phyloP scores from a whole-genome alignment of 495 filamentous ascomycete genomes.

The Oleoguttula mirabilis region DNA sequence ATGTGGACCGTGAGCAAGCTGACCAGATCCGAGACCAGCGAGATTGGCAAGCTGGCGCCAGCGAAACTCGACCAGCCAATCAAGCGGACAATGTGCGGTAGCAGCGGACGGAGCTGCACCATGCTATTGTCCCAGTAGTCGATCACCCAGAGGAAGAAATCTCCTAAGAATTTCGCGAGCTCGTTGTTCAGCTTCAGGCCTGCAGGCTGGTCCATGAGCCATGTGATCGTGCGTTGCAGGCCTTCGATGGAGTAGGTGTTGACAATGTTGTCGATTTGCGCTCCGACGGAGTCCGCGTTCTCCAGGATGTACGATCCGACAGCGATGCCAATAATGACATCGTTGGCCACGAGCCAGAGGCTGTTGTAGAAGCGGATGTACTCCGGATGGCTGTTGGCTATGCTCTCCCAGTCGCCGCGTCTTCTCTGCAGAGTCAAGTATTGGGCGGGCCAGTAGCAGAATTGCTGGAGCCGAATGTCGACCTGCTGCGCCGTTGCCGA shows the following conservation, averaged over 20 bases:
- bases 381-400: slow-evolving; percentile 89
- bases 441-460: slow-evolving; percentile 98
- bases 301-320: slow-evolving; percentile 95
- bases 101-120: slow-evolving; percentile 56
- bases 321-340: slow-evolving; percentile 96
- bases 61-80: slow-evolving; percentile 92
- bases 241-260: slow-evolving; percentile 79
- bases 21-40: slow-evolving; percentile 86
- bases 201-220: slow-evolving; percentile 97
- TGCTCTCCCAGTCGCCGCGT: slow-evolving; percentile 88
- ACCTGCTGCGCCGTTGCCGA: slow-evolving; percentile 97
- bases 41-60: slow-evolving; percentile 92
- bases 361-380: slow-evolving; percentile 99
- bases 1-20: slow-evolving; percentile 90
- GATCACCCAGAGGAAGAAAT: slow-evolving; percentile 95
- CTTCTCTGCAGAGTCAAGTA: slow-evolving; percentile 80
- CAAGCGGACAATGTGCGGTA: slow-evolving; percentile 81
- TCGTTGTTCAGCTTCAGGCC: slow-evolving; percentile 95
- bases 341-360: slow-evolving; percentile 95
- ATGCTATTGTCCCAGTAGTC: slow-evolving; percentile 89
- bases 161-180: slow-evolving; percentile 82
- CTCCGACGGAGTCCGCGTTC: slow-evolving; percentile 74
- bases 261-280: slow-evolving; percentile 66
- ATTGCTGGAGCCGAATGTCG: slow-evolving; percentile 94
- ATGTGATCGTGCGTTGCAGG: slow-evolving; percentile 76